phyloP scores from a whole-genome alignment of 352 stramenopile species.

The Paralagenidium karlingii region DNA sequence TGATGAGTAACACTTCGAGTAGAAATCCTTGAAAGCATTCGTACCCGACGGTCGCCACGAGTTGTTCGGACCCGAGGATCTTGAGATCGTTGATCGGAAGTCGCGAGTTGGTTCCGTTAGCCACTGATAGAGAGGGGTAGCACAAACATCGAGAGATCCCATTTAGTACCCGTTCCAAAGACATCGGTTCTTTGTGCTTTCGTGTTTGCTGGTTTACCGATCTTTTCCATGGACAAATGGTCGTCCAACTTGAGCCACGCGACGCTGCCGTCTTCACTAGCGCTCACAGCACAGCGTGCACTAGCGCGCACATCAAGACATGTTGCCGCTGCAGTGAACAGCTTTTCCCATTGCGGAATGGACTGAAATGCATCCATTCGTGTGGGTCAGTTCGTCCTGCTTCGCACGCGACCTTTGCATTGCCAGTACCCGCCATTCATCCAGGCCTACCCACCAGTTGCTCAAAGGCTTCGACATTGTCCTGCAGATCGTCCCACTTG shows the following conservation, averaged over 20 bases:
- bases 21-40: constrained; percentile 4
- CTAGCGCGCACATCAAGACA: constrained; percentile 40
- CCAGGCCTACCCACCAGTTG: constrained; percentile 4
- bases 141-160: not conserved
- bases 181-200: not conserved
- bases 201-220: constrained; percentile 13
- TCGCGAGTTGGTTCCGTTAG: constrained; percentile 31
- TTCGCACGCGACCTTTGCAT: not conserved
- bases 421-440: constrained; percentile 5
- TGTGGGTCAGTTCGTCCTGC: too few relatives aligned
- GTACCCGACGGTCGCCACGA: constrained; percentile 61
- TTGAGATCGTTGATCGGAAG: constrained; percentile 55
- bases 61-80: constrained; percentile 45
- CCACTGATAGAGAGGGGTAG: constrained; percentile 11
- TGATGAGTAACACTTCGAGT: not conserved
- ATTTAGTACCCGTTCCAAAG: not conserved
- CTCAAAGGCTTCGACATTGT: not conserved
- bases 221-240: constrained; percentile 24
- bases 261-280: constrained; percentile 31
- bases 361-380: constrained; percentile 1
- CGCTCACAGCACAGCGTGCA: constrained; percentile 32
- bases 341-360: constrained; percentile 44
- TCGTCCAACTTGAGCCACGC: constrained; percentile 63
- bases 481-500: constrained; percentile 11
- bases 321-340: constrained; percentile 33